Evolutionary conservation across 768 basidiomycete genomes (phyloP), one percentile per base, ranked within the genome.

Genomic region (Naganishia vishniacii): DNA sequence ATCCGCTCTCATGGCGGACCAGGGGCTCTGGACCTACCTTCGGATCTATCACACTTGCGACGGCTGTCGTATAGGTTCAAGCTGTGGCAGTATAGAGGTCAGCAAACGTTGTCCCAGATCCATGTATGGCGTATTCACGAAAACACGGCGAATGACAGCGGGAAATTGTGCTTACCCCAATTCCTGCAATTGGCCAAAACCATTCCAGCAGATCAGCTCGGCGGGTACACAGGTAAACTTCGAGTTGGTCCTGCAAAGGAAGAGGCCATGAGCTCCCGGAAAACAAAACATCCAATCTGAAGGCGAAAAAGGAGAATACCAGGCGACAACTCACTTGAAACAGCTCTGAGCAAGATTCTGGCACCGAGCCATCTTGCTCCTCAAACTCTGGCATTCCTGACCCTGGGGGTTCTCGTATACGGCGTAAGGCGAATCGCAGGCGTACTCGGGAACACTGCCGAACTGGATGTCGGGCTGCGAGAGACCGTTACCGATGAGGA

Each of bases 391-490:
- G 72, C 89, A 91, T 70, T 86, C 81, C 6, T 86, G 82, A 18
- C 86, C 85, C 9, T 85, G 70, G 62, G 79, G 79, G 59, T 81
- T 86, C 65, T 86, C 83, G 64, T 85, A 93, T 9, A 94, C 82
- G 0, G 88, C 84, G 76, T 87, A 93, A 5, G 64, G 29, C 11
- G 69, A 70, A 41, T 73, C 69, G 64, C 73, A 74, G 4, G 74
- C 73, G 68, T 70, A 73, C 67, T 94, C 91, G 0, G 89, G 86
- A 23, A 95, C 79, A 37, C 84, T 81, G 4, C 82, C 85, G 80
- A 89, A 85, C 73, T 98, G 94, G 44, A 84, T 79, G 71, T 84
- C 85, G 8, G 89, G 88, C 69, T 93, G 87, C 0, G 90, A 91
- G 53, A 88, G 80, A 11, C 72, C 74, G 65, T 75, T 69, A 12